phyloP scores from a whole-genome alignment of 495 filamentous ascomycete species.

The Mycothermus thermophilus region DNA sequence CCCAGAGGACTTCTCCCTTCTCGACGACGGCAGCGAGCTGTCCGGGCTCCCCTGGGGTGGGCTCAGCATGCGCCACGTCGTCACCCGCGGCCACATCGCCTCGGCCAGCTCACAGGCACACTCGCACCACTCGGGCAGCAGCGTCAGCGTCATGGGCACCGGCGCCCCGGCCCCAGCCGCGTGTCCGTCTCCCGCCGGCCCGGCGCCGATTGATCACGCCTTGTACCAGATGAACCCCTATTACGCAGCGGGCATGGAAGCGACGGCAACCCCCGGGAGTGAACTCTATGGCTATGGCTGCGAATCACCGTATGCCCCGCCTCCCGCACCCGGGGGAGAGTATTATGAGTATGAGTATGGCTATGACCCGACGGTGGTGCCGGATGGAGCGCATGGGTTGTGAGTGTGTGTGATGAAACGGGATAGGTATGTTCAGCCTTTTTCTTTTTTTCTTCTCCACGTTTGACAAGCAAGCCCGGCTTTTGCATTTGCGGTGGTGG shows the following conservation, averaged over 20 bases:
- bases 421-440: background rate
- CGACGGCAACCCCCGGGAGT: background rate
- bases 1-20: conserved; percentile 29
- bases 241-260: conserved; percentile 1
- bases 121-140: conserved; percentile 1
- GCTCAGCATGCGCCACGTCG: conserved; percentile 40
- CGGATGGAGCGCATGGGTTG: conserved; percentile 1
- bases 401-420: too few species aligned
- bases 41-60: conserved; percentile 54
- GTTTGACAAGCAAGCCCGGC: too few species aligned
- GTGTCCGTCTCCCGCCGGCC: too few species aligned
- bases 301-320: conserved; percentile 2
- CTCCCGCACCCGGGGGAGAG: too few species aligned
- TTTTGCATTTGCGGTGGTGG: too few species aligned
- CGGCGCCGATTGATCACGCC: background rate
- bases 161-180: background rate
- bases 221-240: conserved; percentile 6
- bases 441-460: background rate
- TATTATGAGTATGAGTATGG: too few species aligned
- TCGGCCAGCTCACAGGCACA: conserved; percentile 17
- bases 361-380: background rate
- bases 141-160: background rate
- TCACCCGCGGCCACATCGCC: conserved; percentile 39
- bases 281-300: conserved; percentile 1
- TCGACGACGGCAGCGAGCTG: conserved; percentile 30